A percentile compares a stretch with the other conserved stretches of the same genome.
phyloP scores from a whole-genome alignment of 2,329 filamentous ascomycete genomes.

The Fusarium liriodendri region DNA sequence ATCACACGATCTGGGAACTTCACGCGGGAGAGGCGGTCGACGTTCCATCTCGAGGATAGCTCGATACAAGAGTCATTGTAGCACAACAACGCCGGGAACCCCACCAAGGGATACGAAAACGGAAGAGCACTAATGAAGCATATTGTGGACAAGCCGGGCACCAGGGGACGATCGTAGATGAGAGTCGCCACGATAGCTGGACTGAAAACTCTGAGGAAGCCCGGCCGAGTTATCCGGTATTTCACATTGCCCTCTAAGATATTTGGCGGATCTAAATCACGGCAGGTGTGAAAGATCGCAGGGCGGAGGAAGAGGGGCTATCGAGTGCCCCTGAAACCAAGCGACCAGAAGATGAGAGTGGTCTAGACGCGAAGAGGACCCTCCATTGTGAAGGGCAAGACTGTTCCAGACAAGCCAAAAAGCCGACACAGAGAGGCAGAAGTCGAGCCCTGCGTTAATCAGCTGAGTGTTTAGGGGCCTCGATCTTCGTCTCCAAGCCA shows the following conservation, averaged over 20 bases:
- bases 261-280: neutral
- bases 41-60: neutral
- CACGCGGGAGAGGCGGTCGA: neutral
- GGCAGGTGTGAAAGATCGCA: neutral
- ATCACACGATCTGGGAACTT: neutral
- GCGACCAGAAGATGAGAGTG: neutral
- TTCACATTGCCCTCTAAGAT: neutral
- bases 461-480: neutral
- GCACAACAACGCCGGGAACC: neutral
- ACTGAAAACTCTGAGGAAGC: neutral
- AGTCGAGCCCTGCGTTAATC: neutral
- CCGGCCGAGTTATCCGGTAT: neutral
- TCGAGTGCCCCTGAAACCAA: neutral
- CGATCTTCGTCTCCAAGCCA: neutral
- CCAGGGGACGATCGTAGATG: neutral
- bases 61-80: neutral
- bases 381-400: neutral
- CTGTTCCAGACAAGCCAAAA: neutral
- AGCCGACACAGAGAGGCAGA: neutral
- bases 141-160: neutral
- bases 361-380: conserved; percentile 6
- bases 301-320: neutral
- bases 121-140: conserved; percentile 11
- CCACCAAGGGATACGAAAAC: conserved; percentile 10
- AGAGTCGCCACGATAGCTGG: neutral